Base-by-base conservation (phyloP, 1,284 basidiomycete species). In the Termitomyces sp. region DNA sequence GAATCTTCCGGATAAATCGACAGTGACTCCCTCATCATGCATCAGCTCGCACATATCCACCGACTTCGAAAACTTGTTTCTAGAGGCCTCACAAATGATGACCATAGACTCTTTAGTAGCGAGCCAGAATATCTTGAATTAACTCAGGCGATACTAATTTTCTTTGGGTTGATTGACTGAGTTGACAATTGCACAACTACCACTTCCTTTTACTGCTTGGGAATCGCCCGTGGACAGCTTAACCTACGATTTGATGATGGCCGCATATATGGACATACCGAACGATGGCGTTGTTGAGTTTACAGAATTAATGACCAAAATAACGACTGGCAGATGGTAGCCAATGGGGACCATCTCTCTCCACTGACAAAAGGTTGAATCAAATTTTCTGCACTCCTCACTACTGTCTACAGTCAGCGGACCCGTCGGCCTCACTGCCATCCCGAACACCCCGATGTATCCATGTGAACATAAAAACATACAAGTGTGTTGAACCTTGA, bases 1-100 rank as follows among this genome's bases (percentile, higher is more conserved):
- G 68, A 59, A 61, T 60, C 48, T 56, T 52, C 65, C 65, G 68
- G 54, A 51, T 41, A 44, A 48, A 30, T 33, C 42, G 43, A 3
- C 38, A 13, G 7, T n/a, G 18, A 7, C 35, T 13, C 24, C 11
- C 3, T 10, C 16, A n/a, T 18, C 44, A 34, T n/a, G 21, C 21
- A 18, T 7, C 38, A 14, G 28, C n/a, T 11, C 16, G 1, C 16
- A 30, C 26, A 18, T n/a, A 19, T 9, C 13, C 8, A 48, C 18
- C 7, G 7, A 14, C 10, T 33, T 5, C 26, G n/a, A n/a, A n/a
- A 1, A 34, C n/a, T 5, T 24, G 7, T 1, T 24, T 19, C 10
- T 7, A 26, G 9, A 35, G 33, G 10, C 33, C 31, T 35, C 33
- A 35, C 10, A 16, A 34, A 34, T 34, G 31, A 16, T n/a, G 21